Evolutionary conservation across 306 rosid genomes (phyloP).

Genomic region (Hippophae tibetana): DNA sequence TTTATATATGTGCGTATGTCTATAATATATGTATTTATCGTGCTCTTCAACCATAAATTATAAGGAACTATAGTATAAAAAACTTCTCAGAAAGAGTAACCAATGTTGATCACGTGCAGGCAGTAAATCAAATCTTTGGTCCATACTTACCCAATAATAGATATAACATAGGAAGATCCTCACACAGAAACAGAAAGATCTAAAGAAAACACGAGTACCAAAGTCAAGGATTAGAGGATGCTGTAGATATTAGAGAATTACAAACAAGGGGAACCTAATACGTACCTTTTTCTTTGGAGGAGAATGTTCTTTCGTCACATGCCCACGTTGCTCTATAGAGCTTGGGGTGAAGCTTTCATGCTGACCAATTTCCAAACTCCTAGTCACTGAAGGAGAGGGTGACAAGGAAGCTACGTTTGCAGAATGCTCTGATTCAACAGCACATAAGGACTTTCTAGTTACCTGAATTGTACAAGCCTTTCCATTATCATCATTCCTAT

Average conservation of each 20-base stretch:
- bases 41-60: neutral
- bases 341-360: neutral
- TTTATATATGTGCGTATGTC: too few species aligned
- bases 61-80: too few species aligned
- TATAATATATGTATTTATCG: too few species aligned
- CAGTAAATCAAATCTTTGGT: too few species aligned
- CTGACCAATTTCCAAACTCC: constrained; percentile 9
- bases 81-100: too few species aligned
- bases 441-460: neutral
- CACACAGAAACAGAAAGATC: neutral
- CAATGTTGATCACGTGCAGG: too few species aligned
- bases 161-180: too few species aligned
- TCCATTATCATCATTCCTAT: neutral
- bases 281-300: constrained; percentile 6
- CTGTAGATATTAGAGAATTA: too few species aligned
- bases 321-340: constrained; percentile 7
- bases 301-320: constrained; percentile 10
- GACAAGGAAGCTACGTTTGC: neutral
- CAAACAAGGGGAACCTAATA: neutral
- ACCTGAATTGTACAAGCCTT: neutral
- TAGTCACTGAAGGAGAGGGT: neutral
- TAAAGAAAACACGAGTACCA: too few species aligned
- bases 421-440: neutral
- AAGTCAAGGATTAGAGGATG: too few species aligned
- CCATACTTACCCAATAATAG: too few species aligned